Base-by-base conservation (phyloP, 1,284 basidiomycete genomes). In the Apiotrichum sp. region DNA sequence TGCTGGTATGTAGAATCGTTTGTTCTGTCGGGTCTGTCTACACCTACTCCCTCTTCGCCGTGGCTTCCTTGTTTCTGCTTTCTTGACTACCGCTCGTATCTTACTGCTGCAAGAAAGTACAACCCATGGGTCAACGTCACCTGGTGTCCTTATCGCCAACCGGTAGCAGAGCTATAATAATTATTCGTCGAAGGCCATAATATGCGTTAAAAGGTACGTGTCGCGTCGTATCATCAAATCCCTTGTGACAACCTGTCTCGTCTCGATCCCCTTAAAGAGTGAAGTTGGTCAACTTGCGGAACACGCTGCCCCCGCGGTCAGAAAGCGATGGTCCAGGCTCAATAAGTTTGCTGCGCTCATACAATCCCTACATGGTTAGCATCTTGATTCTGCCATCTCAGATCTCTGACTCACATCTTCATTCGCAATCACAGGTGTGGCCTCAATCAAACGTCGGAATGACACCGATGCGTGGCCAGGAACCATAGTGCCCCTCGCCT, bases 401-500 rank as follows among this genome's bases (percentile, higher is more conserved):
- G 29, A 33, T n/a, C 35, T 13, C 22, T 22, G 16, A 66, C 71
- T 70, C 56, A 72, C 72, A 57, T 74, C 72, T 50, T 74, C 72
- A 50, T 64, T 62, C 1, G 52, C 31, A 14, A 74, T 70, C 33
- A 74, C 60, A 4, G 62, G 62, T 2, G 70, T 70, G 14, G 70
- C 69, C 47, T 67, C 59, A 13, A 74, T 63, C 5, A 70, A 44
- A n/a, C 52, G 55, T 22, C 60, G 59, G 58, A 74, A 69, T 5
- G 57, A 39, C 8, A 57, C 48, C 6, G 58, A 60, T 3, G 61
- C 57, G 7, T 53, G 38, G 0, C 68, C 67, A 9, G 57, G 56
- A 0, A 66, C 62, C 34, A 65, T 63, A 2, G 66, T 47, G 1
- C 67, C 70, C 29, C 60, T 56, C 2, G 58, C 40, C 44, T 73